phyloP scores from a whole-genome alignment of 1,139 yeast species.

The Candida freyschussii region DNA sequence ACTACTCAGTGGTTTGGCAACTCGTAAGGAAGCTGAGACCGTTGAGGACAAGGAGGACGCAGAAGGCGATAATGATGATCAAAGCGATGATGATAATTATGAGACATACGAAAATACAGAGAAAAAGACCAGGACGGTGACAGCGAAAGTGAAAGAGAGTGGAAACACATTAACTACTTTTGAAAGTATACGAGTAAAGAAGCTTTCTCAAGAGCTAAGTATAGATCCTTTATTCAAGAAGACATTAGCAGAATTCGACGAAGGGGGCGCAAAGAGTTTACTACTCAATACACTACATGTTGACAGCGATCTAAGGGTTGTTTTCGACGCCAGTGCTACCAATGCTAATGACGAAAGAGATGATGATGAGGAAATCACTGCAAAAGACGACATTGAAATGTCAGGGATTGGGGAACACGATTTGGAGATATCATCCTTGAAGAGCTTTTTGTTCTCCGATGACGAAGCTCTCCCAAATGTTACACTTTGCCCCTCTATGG shows the following conservation, averaged over 20 bases:
- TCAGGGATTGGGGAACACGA: conserved; percentile 20
- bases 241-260: conserved; percentile 88
- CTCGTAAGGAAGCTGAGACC: conserved; percentile 31
- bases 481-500: conserved; percentile 60
- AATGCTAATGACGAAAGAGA: conserved; percentile 14
- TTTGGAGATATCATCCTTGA: conserved; percentile 27
- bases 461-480: conserved; percentile 36
- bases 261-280: conserved; percentile 89
- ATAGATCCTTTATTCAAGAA: conserved; percentile 88
- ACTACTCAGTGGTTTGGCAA: conserved; percentile 74
- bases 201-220: conserved; percentile 69
- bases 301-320: conserved; percentile 32
- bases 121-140: conserved; percentile 24
- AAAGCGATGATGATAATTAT: conserved; percentile 22
- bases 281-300: conserved; percentile 59
- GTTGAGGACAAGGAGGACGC: conserved; percentile 34
- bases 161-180: conserved; percentile 52
- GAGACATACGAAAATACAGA: conserved; percentile 34
- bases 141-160: conserved; percentile 37
- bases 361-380: conserved; percentile 16
- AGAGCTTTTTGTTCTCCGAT: conserved; percentile 29
- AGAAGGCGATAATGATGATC: conserved; percentile 49
- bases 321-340: conserved; percentile 33
- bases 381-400: conserved; percentile 25
- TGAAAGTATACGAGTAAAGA: conserved; percentile 58